A percentile compares a stretch with the other conserved stretches of the same genome.
Evolutionary conservation across 805 yeast species (phyloP).

Genomic region (Kregervanrija pseudodelftensis): DNA sequence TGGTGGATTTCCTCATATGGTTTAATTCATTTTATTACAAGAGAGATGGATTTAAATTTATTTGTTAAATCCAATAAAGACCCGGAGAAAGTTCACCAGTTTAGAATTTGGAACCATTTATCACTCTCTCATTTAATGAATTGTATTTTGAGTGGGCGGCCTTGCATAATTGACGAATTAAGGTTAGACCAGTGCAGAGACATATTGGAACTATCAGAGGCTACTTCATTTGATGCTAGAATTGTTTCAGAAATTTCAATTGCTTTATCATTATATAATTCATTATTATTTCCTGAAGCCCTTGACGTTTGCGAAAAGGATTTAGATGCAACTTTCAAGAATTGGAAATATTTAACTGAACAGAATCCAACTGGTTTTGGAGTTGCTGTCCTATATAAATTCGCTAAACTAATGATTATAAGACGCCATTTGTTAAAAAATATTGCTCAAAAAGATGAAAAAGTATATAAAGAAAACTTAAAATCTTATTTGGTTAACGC

Average conservation of each 20-base stretch:
- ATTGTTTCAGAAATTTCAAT: constrained; percentile 67
- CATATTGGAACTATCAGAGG: constrained; percentile 48
- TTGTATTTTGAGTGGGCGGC: constrained; percentile 60
- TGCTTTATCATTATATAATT: constrained; percentile 51
- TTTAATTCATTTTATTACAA: constrained; percentile 51
- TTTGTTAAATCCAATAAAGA: constrained; percentile 17
- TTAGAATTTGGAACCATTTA: constrained; percentile 65
- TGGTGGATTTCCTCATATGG: constrained; percentile 66
- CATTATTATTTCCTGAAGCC: constrained; percentile 35
- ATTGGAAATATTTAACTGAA: constrained; percentile 23
- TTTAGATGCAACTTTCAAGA: constrained; percentile 15
- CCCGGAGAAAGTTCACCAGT: constrained; percentile 33
- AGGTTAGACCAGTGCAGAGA: constrained; percentile 53
- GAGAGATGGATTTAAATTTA: constrained; percentile 31
- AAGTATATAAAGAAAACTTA: constrained; percentile 1
- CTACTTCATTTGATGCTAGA: constrained; percentile 68
- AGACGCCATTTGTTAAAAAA: constrained; percentile 16
- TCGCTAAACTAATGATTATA: constrained; percentile 19
- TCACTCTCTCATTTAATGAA: constrained; percentile 54
- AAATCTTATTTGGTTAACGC: background rate
- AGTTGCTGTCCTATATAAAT: constrained; percentile 13
- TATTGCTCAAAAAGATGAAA: constrained; percentile 1
- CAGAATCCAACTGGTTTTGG: constrained; percentile 11
- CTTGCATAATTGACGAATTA: constrained; percentile 56
- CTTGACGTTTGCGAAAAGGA: constrained; percentile 18